Percentiles rank a stretch among this genome's conserved stretches.
Conservation (phyloP, 2,329 filamentous ascomycete genomes). For the Diaporthe capsici region DNA sequence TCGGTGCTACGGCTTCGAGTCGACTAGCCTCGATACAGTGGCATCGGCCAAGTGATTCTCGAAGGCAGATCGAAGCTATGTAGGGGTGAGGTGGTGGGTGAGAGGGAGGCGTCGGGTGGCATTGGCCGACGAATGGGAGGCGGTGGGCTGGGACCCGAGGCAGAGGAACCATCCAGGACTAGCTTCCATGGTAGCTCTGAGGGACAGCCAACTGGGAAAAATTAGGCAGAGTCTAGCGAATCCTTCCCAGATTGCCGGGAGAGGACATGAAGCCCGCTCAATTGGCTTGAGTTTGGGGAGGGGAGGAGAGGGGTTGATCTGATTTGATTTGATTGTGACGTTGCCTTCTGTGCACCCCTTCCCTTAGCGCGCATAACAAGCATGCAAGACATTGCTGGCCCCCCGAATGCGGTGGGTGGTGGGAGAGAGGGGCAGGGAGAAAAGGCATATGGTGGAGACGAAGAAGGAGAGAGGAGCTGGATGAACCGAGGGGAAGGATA, state of each 20-base stretch:
- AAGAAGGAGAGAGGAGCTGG: background rate
- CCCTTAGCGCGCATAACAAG: slow-evolving; percentile 29
- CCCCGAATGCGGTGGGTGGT: slow-evolving; percentile 29
- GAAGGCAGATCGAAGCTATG: slow-evolving; percentile 30
- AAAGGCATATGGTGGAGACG: background rate
- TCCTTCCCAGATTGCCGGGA: slow-evolving; percentile 43
- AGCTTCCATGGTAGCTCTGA: background rate
- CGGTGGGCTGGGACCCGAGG: slow-evolving; percentile 24
- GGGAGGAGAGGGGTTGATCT: slow-evolving; percentile 11
- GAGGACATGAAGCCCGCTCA: background rate
- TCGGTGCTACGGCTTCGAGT: slow-evolving; percentile 20
- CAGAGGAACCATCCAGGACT: slow-evolving; percentile 18
- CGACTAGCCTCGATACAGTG: slow-evolving; percentile 25
- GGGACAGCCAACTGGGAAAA: slow-evolving; percentile 16
- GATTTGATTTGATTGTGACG: slow-evolving; percentile 34
- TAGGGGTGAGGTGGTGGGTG: background rate
- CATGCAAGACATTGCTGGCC: slow-evolving; percentile 43
- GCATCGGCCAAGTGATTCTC: slow-evolving; percentile 25
- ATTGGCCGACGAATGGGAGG: slow-evolving; percentile 26
- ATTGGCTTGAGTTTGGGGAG: slow-evolving; percentile 5
- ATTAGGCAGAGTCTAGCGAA: slow-evolving; percentile 34
- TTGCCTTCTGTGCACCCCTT: slow-evolving; percentile 24
- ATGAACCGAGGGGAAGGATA: background rate
- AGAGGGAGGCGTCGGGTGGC: slow-evolving; percentile 19
- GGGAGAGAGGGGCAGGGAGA: background rate